A percentile compares a stretch with the other conserved stretches of the same genome.
Evolutionary conservation across 345 rosid species (phyloP).

Genomic region (Kandelia obovata): DNA sequence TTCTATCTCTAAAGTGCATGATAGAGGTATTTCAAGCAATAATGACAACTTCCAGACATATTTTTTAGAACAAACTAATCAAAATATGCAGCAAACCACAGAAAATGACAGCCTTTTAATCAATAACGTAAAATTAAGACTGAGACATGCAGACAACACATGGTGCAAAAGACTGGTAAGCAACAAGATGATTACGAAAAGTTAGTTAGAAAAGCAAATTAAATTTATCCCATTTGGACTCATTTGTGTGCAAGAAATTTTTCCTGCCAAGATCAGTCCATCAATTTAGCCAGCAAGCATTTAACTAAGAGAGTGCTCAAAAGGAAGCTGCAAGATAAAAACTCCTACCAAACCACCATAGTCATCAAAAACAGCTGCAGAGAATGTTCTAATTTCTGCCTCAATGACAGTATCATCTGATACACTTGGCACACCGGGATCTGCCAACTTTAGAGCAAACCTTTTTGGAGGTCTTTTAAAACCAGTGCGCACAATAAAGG

Average conservation of each 20-base stretch:
- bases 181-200: background rate
- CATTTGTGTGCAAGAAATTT: background rate
- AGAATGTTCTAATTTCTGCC: slow-evolving; percentile 73
- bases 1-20: background rate
- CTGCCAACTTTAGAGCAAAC: slow-evolving; percentile 87
- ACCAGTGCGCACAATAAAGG: slow-evolving; percentile 78
- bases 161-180: background rate
- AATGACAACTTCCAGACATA: background rate
- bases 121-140: background rate
- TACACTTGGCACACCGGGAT: slow-evolving; percentile 50
- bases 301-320: background rate
- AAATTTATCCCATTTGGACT: background rate
- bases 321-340: slow-evolving; percentile 6
- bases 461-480: slow-evolving; percentile 87
- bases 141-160: background rate
- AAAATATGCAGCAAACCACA: background rate
- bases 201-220: background rate
- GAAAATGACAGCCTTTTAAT: background rate
- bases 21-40: background rate
- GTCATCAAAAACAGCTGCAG: slow-evolving; percentile 92
- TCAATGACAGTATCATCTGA: slow-evolving; percentile 69
- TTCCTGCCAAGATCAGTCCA: background rate
- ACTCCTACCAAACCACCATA: slow-evolving; percentile 90
- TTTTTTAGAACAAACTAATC: background rate
- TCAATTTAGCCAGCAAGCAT: background rate